These are phyloP conservation scores for Tylopilus rubrobrunneus DNA, from an alignment of 768 basidiomycete species.

Conservation along the genomic window DNA sequence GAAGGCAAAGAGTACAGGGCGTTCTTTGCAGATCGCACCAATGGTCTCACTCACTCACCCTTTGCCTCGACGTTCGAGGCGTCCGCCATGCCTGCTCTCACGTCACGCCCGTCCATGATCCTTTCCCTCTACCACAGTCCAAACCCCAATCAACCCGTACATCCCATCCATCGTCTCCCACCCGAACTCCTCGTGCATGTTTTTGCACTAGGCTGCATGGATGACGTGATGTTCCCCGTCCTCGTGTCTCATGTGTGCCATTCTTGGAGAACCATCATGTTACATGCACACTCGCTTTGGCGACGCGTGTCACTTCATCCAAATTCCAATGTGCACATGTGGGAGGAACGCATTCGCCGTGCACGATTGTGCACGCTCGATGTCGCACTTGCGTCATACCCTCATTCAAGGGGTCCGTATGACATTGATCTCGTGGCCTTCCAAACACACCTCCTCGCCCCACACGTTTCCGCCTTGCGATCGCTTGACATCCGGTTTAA, in stretches of 20 bases:
- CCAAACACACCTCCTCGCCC: constrained; percentile 54
- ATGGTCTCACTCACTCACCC: constrained; percentile 12
- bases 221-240: constrained; percentile 55
- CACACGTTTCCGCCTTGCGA: constrained; percentile 52
- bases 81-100: constrained; percentile 12
- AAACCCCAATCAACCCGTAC: constrained; percentile 30
- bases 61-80: constrained; percentile 16
- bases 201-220: constrained; percentile 56
- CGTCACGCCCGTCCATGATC: constrained; percentile 27
- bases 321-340: constrained; percentile 45
- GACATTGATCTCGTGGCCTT: constrained; percentile 48
- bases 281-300: constrained; percentile 64
- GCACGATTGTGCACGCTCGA: constrained; percentile 61
- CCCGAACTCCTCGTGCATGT: constrained; percentile 61
- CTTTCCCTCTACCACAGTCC: constrained; percentile 23
- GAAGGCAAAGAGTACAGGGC: constrained; percentile 21
- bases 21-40: constrained; percentile 20
- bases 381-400: constrained; percentile 46
- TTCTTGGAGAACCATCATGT: constrained; percentile 57
- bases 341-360: constrained; percentile 58
- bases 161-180: constrained; percentile 58
- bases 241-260: constrained; percentile 67
- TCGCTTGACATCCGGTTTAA: constrained; percentile 57
- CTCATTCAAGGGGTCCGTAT: constrained; percentile 14
- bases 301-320: constrained; percentile 50